Conservation (phyloP, 1,139 yeast genomes). For the Hansenula sp. region DNA sequence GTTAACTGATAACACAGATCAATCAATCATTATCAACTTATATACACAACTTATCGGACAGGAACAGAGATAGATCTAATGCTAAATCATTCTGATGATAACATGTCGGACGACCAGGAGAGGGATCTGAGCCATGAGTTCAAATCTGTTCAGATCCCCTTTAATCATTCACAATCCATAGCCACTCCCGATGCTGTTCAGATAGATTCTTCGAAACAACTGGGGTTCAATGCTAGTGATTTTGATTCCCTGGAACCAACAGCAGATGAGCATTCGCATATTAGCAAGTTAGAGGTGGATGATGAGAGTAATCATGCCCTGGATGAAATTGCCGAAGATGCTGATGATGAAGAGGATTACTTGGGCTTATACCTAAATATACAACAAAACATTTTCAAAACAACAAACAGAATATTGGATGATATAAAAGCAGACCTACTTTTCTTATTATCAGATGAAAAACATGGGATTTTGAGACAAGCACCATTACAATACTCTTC, state of each 20-base stretch:
- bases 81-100: neutral
- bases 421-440: conserved; percentile 41
- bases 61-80: neutral
- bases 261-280: neutral
- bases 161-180: neutral
- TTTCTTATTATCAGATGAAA: conserved; percentile 16
- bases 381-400: conserved; percentile 38
- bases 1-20: neutral
- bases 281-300: neutral
- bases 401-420: conserved; percentile 61
- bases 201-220: neutral
- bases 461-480: conserved; percentile 23
- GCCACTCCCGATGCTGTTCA: neutral
- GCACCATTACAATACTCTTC: conserved; percentile 27
- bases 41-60: no score
- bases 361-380: neutral
- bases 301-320: neutral
- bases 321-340: conserved; percentile 2
- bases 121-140: neutral
- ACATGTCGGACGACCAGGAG: neutral
- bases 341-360: conserved; percentile 5
- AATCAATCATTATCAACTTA: neutral
- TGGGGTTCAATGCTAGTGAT: neutral
- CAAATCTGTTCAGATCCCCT: neutral
- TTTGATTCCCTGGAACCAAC: neutral